These are phyloP conservation scores for Kandelia obovata DNA, from an alignment of 345 rosid species.

Conservation along the genomic window DNA sequence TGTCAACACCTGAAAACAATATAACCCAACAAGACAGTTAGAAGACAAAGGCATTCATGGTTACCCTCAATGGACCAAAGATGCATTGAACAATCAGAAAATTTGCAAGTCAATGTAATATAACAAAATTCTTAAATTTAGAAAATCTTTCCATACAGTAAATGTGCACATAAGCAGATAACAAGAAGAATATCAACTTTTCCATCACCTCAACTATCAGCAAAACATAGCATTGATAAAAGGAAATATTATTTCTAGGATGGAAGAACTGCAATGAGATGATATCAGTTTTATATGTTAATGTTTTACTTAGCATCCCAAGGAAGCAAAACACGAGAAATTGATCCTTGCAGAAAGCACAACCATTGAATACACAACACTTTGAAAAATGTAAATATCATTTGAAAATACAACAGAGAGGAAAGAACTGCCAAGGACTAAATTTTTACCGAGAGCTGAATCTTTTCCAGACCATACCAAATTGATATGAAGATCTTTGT, in stretches of 20 bases:
- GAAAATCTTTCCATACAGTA: no score
- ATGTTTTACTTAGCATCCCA: neutral
- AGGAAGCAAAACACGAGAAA: neutral
- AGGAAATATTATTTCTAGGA: neutral
- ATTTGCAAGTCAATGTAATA: no score
- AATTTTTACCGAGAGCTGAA: constrained; percentile 37
- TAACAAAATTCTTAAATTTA: no score
- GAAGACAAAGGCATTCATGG: neutral
- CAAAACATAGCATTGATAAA: neutral
- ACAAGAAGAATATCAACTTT: neutral
- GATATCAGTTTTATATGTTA: neutral
- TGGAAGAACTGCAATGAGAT: no score
- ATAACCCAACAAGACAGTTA: neutral
- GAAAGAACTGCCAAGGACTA: neutral
- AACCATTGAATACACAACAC: neutral
- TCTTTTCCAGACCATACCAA: constrained; percentile 87
- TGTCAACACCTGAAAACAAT: constrained; percentile 70
- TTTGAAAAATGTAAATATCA: neutral
- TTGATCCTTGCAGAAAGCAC: neutral
- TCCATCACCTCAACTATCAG: neutral
- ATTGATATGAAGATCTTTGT: constrained; percentile 57
- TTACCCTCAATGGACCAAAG: neutral
- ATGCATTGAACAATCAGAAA: no score
- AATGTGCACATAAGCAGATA: neutral
- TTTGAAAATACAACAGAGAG: neutral